These are phyloP conservation scores for Isabelozyma heimii DNA, from an alignment of 805 yeast species.

Conservation along the genomic window DNA sequence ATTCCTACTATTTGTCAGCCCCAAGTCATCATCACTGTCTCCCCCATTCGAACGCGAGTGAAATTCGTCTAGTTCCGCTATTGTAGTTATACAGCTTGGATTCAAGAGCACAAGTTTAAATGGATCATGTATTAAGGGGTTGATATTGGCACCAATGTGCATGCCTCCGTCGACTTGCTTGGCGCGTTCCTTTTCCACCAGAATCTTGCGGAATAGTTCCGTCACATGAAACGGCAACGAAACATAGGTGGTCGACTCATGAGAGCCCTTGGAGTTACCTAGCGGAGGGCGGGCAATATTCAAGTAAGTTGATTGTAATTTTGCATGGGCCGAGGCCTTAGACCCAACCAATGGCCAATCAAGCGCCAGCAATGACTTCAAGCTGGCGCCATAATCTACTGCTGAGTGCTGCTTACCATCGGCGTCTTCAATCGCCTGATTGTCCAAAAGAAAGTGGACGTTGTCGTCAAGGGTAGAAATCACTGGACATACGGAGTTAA, in stretches of 20 bases:
- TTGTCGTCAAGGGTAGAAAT: conserved; percentile 28
- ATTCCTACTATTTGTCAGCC: conserved; percentile 12
- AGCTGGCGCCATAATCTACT: neutral
- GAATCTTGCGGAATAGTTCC: conserved; percentile 33
- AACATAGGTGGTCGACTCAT: conserved; percentile 52
- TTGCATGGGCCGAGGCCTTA: conserved; percentile 8
- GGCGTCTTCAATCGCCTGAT: conserved; percentile 1
- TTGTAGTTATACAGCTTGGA: conserved; percentile 48
- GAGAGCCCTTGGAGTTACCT: conserved; percentile 13
- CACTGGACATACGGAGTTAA: conserved; percentile 39
- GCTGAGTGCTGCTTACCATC: neutral
- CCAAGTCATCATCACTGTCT: conserved; percentile 5
- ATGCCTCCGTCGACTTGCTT: conserved; percentile 41
- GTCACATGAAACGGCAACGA: conserved; percentile 51
- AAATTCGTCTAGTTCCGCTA: conserved; percentile 11
- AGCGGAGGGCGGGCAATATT: conserved; percentile 39
- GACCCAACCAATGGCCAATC: conserved; percentile 26
- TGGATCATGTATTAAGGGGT: conserved; percentile 52
- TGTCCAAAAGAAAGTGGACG: conserved; percentile 25
- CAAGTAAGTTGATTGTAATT: conserved; percentile 23
- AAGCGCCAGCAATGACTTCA: neutral
- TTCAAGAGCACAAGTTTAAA: conserved; percentile 50
- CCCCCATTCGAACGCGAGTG: conserved; percentile 5
- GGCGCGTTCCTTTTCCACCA: conserved; percentile 30
- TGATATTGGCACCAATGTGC: conserved; percentile 52